phyloP scores from a whole-genome alignment of 768 basidiomycete genomes.

The Symmetrospora coprosmae region DNA sequence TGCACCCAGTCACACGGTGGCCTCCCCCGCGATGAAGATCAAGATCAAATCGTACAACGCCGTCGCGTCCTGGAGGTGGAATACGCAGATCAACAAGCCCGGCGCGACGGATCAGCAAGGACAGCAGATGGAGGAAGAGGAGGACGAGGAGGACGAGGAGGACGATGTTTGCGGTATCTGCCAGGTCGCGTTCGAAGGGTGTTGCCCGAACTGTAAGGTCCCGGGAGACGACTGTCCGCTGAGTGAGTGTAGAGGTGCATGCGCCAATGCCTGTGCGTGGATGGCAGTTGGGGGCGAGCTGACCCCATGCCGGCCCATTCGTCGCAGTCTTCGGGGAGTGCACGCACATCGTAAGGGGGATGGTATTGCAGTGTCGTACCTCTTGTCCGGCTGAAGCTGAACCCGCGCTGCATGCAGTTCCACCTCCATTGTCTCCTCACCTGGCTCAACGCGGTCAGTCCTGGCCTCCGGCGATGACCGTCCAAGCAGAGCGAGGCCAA shows the following conservation, averaged over 20 bases:
- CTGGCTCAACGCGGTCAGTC: conserved; percentile 61
- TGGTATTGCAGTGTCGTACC: neutral
- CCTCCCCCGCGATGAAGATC: conserved; percentile 51
- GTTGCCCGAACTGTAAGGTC: conserved; percentile 88
- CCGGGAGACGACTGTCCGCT: conserved; percentile 92
- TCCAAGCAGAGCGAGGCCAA: too few relatives aligned
- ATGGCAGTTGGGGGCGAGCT: neutral
- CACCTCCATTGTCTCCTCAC: conserved; percentile 97
- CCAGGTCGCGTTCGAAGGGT: conserved; percentile 78
- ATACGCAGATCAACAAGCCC: conserved; percentile 39
- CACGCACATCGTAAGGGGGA: conserved; percentile 50
- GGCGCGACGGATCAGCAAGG: neutral
- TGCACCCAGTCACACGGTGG: neutral
- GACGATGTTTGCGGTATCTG: conserved; percentile 74
- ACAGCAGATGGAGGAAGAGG: conserved; percentile 15
- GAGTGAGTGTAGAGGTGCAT: conserved; percentile 55
- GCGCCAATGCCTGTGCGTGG: neutral
- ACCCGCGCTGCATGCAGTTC: conserved; percentile 41
- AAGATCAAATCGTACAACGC: conserved; percentile 72
- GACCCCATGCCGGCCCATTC: neutral
- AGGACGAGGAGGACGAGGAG: conserved; percentile 40
- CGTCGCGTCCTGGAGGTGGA: conserved; percentile 81
- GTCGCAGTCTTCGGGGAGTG: conserved; percentile 97
- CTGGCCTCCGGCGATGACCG: conserved; percentile 30
- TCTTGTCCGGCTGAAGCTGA: neutral